Base-by-base conservation (phyloP, 306 rosid genomes). In the Luffa aegyptiaca region DNA sequence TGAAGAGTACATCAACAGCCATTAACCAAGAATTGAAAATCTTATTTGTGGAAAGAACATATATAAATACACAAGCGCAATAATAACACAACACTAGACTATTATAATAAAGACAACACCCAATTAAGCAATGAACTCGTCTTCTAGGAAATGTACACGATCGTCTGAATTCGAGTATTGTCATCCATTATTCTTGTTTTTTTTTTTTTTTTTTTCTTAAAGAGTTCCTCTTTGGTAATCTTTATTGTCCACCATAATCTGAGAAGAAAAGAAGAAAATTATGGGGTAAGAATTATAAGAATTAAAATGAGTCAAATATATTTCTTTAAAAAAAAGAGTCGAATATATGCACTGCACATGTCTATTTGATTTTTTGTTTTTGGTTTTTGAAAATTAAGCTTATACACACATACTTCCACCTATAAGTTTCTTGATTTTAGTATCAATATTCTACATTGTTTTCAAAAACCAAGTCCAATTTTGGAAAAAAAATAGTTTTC, bases 181-280 rank as follows among this genome's bases (percentile, higher is more conserved):
- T 45, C 5, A 4, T 62, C 17, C 1, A 31, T 46, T 72, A 26
- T 26, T 26, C 0, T 26, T 26, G 31, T 26, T 26, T 1, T 26
- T 26, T 26, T 1, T 5, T 8, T 18, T 0, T 72, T 26, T 26
- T 69, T 20, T 17, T 44, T 6, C 21, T 21, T 72, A 72, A 31
- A 72, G 58, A 0, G 58, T 48, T 72, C 77, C 59, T 45, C 44
- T 46, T 72, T 6, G 58, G 21, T 48, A 72, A 72, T 72, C 77
- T 16, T 72, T 72, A 13, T 72, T 72, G 42, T 72, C 77, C 42
- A 72, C 77, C 59, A 72, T 48, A 14, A 72, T 26, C 77, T 72
- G 77, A 26, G 2, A 2, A 21, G 2, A 71, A 20, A 6, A 21
- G 5, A 10, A 42, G 20, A n/a, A 0, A 8, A 6, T 3, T 46